Evolutionary conservation across 78 protist genomes (phyloP), one percentile per base, ranked within the genome.

Genomic region (Dictyostelium purpureum): DNA sequence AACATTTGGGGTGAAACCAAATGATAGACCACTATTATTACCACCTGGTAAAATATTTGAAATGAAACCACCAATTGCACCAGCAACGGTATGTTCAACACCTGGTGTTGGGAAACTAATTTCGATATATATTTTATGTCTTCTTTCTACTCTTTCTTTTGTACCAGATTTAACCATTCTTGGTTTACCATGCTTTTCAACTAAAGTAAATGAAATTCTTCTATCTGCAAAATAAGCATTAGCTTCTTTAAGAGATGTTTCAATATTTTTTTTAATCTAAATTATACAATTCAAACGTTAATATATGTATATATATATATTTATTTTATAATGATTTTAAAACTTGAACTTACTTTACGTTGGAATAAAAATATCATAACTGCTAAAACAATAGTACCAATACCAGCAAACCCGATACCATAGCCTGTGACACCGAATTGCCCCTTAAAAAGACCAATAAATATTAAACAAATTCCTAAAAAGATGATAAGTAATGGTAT

Each of bases 71-170:
- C 19, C 19, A 14, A 66, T 37, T 35, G 47, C 74, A 37, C 74
- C 74, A 6, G 74, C 19, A n/a, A n/a, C n/a, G n/a, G n/a, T n/a
- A n/a, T n/a, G n/a, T n/a, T n/a, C n/a, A 37, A 26, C 40, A 33
- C 38, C 37, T 24, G 77, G 77, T 24, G 77, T 56, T 4, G 77
- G 77, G 77, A 70, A 70, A 42, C 35, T 42, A 42, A 70, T 70
- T 11, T 70, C 77, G 16, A 70, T 31, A 9, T 70, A 70, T 37
- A 40, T n/a, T 70, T 70, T 42, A 37, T 43, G 6, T 24, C 21
- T 70, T 42, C 54, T 42, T 16, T 40, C 37, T 21, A 33, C 42
- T 24, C 12, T 70, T 31, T 70, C 47, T 19, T 19, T 18, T 14
- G 4, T 28, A 24, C 19, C 67, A 26, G n/a, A 37, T 57, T 57